phyloP scores from a whole-genome alignment of 768 basidiomycete genomes.

The Fistulinella prunicolor region DNA sequence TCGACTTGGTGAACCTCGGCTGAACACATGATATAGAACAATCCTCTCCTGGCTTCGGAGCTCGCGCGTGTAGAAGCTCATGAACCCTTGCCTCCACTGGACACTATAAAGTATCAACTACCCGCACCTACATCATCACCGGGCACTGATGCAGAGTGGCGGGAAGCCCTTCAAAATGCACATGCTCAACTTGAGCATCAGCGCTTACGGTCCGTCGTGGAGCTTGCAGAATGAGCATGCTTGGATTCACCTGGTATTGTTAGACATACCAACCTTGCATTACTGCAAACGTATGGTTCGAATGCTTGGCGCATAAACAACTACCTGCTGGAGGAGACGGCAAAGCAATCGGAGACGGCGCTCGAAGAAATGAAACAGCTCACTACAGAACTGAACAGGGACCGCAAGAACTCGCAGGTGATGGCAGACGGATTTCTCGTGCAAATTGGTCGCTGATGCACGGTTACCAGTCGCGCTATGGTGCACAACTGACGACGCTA shows the following conservation, averaged over 20 bases:
- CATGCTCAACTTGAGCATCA: constrained; percentile 85
- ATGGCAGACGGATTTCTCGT: neutral
- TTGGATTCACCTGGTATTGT: constrained; percentile 8
- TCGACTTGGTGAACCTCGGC: neutral
- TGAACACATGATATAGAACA: constrained; percentile 43
- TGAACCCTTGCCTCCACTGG: constrained; percentile 62
- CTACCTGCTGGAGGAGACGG: constrained; percentile 76
- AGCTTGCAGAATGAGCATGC: neutral
- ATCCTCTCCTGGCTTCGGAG: constrained; percentile 69
- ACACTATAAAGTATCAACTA: constrained; percentile 70
- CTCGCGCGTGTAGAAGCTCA: constrained; percentile 70
- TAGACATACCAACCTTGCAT: constrained; percentile 79
- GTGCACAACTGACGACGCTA: constrained; percentile 73
- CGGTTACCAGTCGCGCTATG: constrained; percentile 60
- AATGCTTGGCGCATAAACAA: constrained; percentile 95
- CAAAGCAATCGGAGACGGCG: constrained; percentile 65
- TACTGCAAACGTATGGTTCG: constrained; percentile 81
- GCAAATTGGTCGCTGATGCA: neutral
- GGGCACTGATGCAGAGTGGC: constrained; percentile 76
- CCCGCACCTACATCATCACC: constrained; percentile 62
- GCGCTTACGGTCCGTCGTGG: constrained; percentile 56
- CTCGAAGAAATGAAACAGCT: constrained; percentile 76
- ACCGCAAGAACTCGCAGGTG: constrained; percentile 85
- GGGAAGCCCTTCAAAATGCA: constrained; percentile 68
- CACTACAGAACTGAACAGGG: constrained; percentile 83